These are phyloP conservation scores for Pseudozyma tsukubaensis DNA, from an alignment of 1,284 basidiomycete genomes.

Conservation along the genomic window DNA sequence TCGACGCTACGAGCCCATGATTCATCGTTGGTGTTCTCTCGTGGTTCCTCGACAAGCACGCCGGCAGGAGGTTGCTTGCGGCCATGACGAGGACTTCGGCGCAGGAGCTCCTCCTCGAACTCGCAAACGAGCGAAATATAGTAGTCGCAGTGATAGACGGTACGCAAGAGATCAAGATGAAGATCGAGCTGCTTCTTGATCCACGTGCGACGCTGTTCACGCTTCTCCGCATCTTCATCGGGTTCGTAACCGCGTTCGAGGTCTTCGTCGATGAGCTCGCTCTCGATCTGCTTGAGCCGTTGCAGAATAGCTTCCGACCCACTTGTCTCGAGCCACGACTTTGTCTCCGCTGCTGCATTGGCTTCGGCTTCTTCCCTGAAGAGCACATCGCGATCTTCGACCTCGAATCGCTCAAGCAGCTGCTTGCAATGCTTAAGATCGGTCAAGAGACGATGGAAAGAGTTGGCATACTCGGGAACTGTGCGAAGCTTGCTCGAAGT, in stretches of 20 bases:
- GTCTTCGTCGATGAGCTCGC: slow-evolving; percentile 27
- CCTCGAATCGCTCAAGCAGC: slow-evolving; percentile 48
- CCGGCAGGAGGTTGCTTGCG: slow-evolving; percentile 46
- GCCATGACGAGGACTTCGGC: slow-evolving; percentile 52
- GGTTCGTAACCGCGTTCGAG: slow-evolving; percentile 38
- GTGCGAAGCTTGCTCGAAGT: slow-evolving; percentile 56
- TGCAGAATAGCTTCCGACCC: slow-evolving; percentile 44
- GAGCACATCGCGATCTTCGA: slow-evolving; percentile 52
- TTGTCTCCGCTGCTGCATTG: slow-evolving; percentile 13
- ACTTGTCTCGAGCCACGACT: slow-evolving; percentile 38
- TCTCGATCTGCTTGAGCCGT: slow-evolving; percentile 26
- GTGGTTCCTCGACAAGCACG: slow-evolving; percentile 34
- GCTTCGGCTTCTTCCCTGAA: slow-evolving; percentile 29
- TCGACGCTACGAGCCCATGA: slow-evolving; percentile 60
- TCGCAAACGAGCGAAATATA: slow-evolving; percentile 63
- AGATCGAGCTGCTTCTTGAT: slow-evolving; percentile 62
- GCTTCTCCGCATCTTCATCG: slow-evolving; percentile 30
- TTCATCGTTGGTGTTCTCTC: slow-evolving; percentile 48
- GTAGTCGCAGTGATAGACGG: slow-evolving; percentile 65
- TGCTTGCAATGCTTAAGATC: slow-evolving; percentile 57
- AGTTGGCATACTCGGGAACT: slow-evolving; percentile 57
- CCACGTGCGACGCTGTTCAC: slow-evolving; percentile 38
- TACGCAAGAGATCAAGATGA: slow-evolving; percentile 60
- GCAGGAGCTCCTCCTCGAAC: slow-evolving; percentile 63
- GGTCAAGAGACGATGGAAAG: slow-evolving; percentile 49